A percentile compares a stretch with the other conserved stretches of the same genome.
Conservation (phyloP, 139 green algal genomes). For the Chlamydomonas sphaeroides region DNA sequence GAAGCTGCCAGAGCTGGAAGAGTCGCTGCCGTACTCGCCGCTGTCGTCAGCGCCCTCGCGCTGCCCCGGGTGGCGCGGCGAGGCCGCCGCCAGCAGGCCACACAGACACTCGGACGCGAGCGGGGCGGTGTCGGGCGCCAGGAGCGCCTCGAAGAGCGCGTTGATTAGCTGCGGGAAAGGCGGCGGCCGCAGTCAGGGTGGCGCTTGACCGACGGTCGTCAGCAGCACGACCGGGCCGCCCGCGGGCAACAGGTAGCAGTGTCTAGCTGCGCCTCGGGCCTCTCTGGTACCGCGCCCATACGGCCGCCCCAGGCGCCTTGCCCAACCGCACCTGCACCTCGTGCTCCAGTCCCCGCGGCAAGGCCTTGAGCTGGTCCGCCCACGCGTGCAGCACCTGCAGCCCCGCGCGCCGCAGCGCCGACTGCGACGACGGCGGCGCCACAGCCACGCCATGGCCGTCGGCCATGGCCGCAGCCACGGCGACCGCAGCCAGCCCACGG, state of each 20-base stretch:
- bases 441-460: background rate
- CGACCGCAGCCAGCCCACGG: background rate
- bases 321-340: conserved; percentile 4
- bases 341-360: conserved; percentile 18
- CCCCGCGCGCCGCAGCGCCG: conserved; percentile 16
- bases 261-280: background rate
- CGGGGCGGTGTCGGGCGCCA: background rate
- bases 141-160: conserved; percentile 5
- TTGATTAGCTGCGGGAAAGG: background rate
- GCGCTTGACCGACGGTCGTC: no score
- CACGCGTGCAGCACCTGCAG: conserved; percentile 26
- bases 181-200: background rate
- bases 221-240: no score
- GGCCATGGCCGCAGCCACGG: no score
- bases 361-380: conserved; percentile 11
- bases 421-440: background rate
- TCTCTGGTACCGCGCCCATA: background rate
- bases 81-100: background rate
- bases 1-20: no score
- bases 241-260: no score
- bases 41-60: no score
- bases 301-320: background rate
- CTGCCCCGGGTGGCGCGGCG: background rate
- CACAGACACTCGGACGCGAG: conserved; percentile 17
- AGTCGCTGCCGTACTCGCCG: no score